Evolutionary conservation across 2,329 filamentous ascomycete genomes (phyloP).

Genomic region (Pezicula neosporulosa): DNA sequence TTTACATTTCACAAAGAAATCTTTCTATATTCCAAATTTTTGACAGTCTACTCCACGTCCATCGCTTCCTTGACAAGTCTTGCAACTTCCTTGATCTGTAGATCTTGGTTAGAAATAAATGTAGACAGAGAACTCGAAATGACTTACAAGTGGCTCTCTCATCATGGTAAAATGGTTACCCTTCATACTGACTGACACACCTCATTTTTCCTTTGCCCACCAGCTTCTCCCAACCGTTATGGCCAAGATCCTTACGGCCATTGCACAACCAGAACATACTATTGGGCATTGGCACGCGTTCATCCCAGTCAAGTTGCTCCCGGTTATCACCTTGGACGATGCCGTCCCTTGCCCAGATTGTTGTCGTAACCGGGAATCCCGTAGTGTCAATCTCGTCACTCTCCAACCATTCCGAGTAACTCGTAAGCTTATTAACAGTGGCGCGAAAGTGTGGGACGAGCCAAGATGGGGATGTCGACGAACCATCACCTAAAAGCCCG

Average conservation of each 20-base stretch:
- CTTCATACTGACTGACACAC: constrained; percentile 7
- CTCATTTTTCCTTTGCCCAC: constrained; percentile 12
- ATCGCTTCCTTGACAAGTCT: no score
- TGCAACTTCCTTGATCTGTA: no score
- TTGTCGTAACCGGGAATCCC: constrained; percentile 60
- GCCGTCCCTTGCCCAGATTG: constrained; percentile 71
- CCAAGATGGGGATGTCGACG: constrained; percentile 39
- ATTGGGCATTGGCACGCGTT: constrained; percentile 40
- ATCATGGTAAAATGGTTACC: constrained; percentile 23
- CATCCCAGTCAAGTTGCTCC: constrained; percentile 53
- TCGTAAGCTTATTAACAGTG: constrained; percentile 42
- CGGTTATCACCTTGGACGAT: constrained; percentile 48
- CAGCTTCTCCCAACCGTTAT: constrained; percentile 57
- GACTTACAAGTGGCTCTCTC: constrained; percentile 18
- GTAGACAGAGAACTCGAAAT: no score
- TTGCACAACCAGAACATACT: constrained; percentile 64
- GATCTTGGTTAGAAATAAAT: no score
- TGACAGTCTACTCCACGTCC: no score
- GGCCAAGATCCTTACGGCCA: constrained; percentile 58
- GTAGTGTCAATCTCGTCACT: no score
- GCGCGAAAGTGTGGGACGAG: constrained; percentile 69
- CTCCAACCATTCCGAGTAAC: constrained; percentile 48
- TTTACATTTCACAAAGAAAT: no score
- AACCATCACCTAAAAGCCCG: constrained; percentile 51
- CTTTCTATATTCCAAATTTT: no score